A percentile compares a stretch with the other conserved stretches of the same genome.
phyloP scores from a whole-genome alignment of 768 basidiomycete genomes.

The Pholiota conissans region DNA sequence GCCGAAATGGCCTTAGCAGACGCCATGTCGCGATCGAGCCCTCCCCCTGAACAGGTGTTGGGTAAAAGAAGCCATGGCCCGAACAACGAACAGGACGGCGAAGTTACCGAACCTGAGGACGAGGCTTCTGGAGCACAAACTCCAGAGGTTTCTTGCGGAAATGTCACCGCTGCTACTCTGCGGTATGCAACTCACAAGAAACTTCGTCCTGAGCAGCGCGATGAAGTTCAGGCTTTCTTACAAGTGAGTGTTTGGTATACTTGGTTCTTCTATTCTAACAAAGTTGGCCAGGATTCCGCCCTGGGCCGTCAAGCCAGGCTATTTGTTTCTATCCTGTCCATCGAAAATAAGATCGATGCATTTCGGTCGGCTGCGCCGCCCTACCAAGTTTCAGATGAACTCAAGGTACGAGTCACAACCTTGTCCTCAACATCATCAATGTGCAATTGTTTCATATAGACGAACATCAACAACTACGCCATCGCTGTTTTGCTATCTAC shows the following conservation, averaged over 20 bases:
- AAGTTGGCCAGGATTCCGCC: slow-evolving; percentile 13
- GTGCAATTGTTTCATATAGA: slow-evolving; percentile 7
- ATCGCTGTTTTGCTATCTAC: slow-evolving; percentile 16
- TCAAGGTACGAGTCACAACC: slow-evolving; percentile 11
- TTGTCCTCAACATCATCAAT: not conserved
- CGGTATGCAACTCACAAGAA: slow-evolving; percentile 8
- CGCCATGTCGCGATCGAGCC: slow-evolving; percentile 8
- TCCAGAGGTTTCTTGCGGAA: not conserved
- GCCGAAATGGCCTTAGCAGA: slow-evolving; percentile 3
- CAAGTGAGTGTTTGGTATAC: slow-evolving; percentile 7
- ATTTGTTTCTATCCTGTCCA: slow-evolving; percentile 8
- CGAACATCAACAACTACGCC: slow-evolving; percentile 16
- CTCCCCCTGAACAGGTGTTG: slow-evolving; percentile 2
- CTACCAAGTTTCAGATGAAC: slow-evolving; percentile 14
- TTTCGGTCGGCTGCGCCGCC: slow-evolving; percentile 14
- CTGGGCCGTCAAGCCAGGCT: slow-evolving; percentile 15
- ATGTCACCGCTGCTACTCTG: not conserved
- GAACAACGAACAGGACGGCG: not conserved
- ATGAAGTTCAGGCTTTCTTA: slow-evolving; percentile 7
- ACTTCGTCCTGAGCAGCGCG: slow-evolving; percentile 11
- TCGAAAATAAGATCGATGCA: slow-evolving; percentile 15
- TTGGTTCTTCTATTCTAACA: slow-evolving; percentile 5
- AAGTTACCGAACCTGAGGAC: not conserved
- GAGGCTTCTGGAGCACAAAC: not conserved
- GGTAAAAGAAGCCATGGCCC: not conserved